Conservation (phyloP, 495 filamentous ascomycete genomes). For the Halenospora varia region DNA sequence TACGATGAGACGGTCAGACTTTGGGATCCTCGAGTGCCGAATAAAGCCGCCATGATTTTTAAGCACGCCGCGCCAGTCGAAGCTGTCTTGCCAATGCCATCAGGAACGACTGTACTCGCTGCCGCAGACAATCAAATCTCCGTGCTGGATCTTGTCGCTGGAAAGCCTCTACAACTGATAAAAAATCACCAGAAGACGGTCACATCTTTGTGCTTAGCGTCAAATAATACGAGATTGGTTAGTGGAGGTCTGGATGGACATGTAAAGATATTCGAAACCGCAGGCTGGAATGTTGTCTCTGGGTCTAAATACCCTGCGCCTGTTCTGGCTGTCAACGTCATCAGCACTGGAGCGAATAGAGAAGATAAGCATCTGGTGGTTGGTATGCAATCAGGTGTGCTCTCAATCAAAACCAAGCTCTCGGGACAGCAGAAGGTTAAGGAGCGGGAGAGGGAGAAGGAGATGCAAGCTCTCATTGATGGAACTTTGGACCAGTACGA, state of each 20-base stretch:
- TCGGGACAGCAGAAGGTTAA: conserved; percentile 64
- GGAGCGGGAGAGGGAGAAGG: conserved; percentile 73
- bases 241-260: conserved; percentile 90
- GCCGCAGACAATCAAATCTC: conserved; percentile 83
- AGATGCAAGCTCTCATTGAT: conserved; percentile 79
- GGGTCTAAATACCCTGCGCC: conserved; percentile 90
- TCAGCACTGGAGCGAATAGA: conserved; percentile 57
- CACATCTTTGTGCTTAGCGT: conserved; percentile 73
- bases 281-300: conserved; percentile 85
- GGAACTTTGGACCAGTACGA: conserved; percentile 69
- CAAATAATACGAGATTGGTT: conserved; percentile 72
- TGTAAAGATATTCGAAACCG: conserved; percentile 92
- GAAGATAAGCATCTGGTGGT: conserved; percentile 86
- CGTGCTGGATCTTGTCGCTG: conserved; percentile 92
- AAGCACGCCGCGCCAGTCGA: conserved; percentile 88
- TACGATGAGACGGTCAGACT: conserved; percentile 92
- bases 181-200: conserved; percentile 98
- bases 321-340: conserved; percentile 74
- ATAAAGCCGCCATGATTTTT: conserved; percentile 72
- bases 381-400: conserved; percentile 78
- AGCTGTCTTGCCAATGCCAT: conserved; percentile 75
- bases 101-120: conserved; percentile 80
- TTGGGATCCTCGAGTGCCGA: conserved; percentile 81
- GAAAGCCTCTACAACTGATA: conserved; percentile 77
- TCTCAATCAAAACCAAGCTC: conserved; percentile 82